Conservation (phyloP, 495 filamentous ascomycete species). For the Filosporella fistucella region DNA sequence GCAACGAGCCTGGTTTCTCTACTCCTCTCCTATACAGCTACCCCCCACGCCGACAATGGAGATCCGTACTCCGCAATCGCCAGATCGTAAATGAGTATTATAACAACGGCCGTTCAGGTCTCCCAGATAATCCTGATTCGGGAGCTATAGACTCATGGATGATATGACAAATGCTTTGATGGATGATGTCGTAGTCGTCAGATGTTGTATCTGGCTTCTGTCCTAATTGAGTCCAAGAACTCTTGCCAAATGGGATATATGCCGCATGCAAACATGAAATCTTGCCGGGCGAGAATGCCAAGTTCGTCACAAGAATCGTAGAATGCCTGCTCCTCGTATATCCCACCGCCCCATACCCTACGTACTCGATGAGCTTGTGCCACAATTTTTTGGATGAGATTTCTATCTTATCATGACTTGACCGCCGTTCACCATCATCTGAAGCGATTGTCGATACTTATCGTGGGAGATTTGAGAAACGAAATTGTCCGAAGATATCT, state of each 20-base stretch:
- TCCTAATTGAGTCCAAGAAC: slow-evolving; percentile 58
- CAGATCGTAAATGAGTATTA: slow-evolving; percentile 37
- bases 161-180: slow-evolving; percentile 45
- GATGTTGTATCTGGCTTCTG: slow-evolving; percentile 72
- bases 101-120: slow-evolving; percentile 31
- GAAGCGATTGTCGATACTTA: not conserved
- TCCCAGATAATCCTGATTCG: slow-evolving; percentile 56
- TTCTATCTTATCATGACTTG: slow-evolving; percentile 28
- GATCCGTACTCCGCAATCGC: slow-evolving; percentile 28
- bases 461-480: not conserved
- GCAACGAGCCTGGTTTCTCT: slow-evolving; percentile 67
- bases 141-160: slow-evolving; percentile 59
- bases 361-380: not conserved
- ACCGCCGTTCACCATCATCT: not conserved
- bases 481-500: slow-evolving; percentile 3
- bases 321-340: slow-evolving; percentile 61
- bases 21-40: slow-evolving; percentile 69
- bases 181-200: slow-evolving; percentile 77
- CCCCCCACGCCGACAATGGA: slow-evolving; percentile 2
- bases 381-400: not conserved
- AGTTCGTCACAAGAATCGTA: slow-evolving; percentile 61
- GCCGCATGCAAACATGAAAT: slow-evolving; percentile 65
- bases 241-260: slow-evolving; percentile 62
- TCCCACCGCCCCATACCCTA: slow-evolving; percentile 40
- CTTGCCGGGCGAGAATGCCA: slow-evolving; percentile 65